Conservation (phyloP, 768 basidiomycete genomes). For the Tylopilus plumbeoviolaceoides region DNA sequence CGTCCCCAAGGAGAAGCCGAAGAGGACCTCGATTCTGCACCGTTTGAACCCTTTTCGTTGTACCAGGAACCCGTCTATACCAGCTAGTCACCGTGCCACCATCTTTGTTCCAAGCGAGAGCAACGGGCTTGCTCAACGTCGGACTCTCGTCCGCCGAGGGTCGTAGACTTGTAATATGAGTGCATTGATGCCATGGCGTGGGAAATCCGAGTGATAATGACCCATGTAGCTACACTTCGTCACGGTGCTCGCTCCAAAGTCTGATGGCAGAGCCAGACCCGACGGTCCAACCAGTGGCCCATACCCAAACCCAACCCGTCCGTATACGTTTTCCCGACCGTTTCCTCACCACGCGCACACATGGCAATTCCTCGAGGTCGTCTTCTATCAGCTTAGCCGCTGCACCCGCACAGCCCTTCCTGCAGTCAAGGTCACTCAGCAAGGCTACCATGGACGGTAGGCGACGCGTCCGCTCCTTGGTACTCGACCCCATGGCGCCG, state of each 20-base stretch:
- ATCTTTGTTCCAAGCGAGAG: constrained; percentile 6
- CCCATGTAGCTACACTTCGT: too few relatives aligned
- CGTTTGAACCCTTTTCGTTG: constrained; percentile 13
- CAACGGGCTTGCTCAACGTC: constrained; percentile 4
- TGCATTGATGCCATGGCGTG: constrained; percentile 21
- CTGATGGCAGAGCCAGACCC: neutral
- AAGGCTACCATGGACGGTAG: constrained; percentile 11
- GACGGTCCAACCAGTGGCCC: constrained; percentile 6
- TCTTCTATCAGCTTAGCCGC: constrained; percentile 26
- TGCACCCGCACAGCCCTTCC: constrained; percentile 13
- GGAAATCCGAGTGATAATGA: constrained; percentile 5
- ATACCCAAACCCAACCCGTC: constrained; percentile 15
- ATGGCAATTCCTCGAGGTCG: constrained; percentile 30
- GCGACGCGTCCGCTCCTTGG: constrained; percentile 22
- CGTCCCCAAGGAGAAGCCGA: neutral
- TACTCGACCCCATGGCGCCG: constrained; percentile 14
- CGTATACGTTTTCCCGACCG: constrained; percentile 35
- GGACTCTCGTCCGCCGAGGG: constrained; percentile 8
- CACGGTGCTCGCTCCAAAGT: too few relatives aligned
- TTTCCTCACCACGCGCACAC: constrained; percentile 23
- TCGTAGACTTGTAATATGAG: too few relatives aligned
- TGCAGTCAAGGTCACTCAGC: constrained; percentile 12
- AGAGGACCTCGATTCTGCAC: constrained; percentile 3
- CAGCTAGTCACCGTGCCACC: neutral
- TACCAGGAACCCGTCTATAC: neutral